Conservation (phyloP, 83 land plant genomes). For the Thuja plicata region DNA sequence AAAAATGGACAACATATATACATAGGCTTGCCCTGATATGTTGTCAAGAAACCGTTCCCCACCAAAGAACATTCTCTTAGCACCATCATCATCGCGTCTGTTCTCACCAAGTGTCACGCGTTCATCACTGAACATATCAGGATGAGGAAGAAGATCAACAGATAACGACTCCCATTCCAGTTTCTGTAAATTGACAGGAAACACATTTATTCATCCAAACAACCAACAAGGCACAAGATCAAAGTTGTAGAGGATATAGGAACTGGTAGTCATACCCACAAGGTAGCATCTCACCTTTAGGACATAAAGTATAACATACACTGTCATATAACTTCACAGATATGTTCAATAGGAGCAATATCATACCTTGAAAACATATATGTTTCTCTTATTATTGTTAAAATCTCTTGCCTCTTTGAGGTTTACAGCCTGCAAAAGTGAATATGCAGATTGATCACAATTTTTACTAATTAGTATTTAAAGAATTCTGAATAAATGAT, state of each 20-base stretch:
- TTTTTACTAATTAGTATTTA: background rate
- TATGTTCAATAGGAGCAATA: background rate
- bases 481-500: background rate
- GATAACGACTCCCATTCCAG: conserved; percentile 96
- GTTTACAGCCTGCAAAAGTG: conserved; percentile 68
- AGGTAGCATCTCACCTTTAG: background rate
- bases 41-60: conserved; percentile 97
- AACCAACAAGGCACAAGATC: background rate
- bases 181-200: conserved; percentile 54
- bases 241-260: background rate
- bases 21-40: conserved; percentile 92
- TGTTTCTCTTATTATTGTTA: conserved; percentile 60
- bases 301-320: background rate
- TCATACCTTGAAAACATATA: conserved; percentile 90
- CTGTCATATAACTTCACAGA: background rate
- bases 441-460: background rate
- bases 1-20: conserved; percentile 23
- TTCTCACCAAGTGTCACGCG: conserved; percentile 36
- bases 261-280: background rate
- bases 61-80: conserved; percentile 93
- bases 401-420: conserved; percentile 95
- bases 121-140: conserved; percentile 94
- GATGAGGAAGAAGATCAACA: conserved; percentile 96
- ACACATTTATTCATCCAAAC: background rate
- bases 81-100: conserved; percentile 90